A percentile compares a stretch with the other conserved stretches of the same genome.
Evolutionary conservation across 352 stramenopile species (phyloP).

Genomic region (Pythium folliculosum): DNA sequence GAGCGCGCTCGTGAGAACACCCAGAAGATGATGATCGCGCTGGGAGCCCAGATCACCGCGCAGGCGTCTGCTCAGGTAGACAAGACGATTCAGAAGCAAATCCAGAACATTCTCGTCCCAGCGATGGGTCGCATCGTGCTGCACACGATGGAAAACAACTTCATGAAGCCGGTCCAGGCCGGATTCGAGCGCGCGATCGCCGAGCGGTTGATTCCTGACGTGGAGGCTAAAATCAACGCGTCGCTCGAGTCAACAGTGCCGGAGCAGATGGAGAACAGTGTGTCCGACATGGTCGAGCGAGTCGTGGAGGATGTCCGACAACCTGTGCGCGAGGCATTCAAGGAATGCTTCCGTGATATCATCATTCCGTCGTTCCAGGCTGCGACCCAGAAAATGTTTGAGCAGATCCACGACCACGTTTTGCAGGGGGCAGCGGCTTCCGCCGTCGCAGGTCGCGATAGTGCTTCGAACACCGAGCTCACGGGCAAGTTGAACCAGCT

Average conservation of each 20-base stretch:
- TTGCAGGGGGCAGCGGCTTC: conserved; percentile 62
- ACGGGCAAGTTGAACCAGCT: conserved; percentile 64
- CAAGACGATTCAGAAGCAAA: conserved; percentile 83
- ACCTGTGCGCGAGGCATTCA: conserved; percentile 82
- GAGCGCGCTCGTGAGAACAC: conserved; percentile 75
- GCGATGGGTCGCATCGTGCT: conserved; percentile 86
- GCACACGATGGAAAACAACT: conserved; percentile 90
- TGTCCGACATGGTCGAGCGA: conserved; percentile 73
- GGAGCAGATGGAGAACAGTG: conserved; percentile 57
- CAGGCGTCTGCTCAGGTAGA: conserved; percentile 73
- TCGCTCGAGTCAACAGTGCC: conserved; percentile 58
- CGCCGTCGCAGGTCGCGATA: conserved; percentile 46
- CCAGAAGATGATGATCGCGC: conserved; percentile 53
- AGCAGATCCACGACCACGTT: conserved; percentile 86
- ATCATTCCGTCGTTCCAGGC: conserved; percentile 88
- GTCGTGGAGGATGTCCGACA: conserved; percentile 80
- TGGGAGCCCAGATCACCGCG: conserved; percentile 58
- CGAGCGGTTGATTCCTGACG: conserved; percentile 69
- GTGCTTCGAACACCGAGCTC: conserved; percentile 59
- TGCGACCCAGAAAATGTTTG: conserved; percentile 89
- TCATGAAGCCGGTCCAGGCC: conserved; percentile 84
- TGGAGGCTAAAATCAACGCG: conserved; percentile 73
- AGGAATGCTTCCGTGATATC: conserved; percentile 84
- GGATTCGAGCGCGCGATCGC: conserved; percentile 77
- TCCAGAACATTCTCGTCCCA: conserved; percentile 79